Evolutionary conservation across 768 basidiomycete genomes (phyloP), one percentile per base, ranked within the genome.

Genomic region (Termitomyces eurrhizus): DNA sequence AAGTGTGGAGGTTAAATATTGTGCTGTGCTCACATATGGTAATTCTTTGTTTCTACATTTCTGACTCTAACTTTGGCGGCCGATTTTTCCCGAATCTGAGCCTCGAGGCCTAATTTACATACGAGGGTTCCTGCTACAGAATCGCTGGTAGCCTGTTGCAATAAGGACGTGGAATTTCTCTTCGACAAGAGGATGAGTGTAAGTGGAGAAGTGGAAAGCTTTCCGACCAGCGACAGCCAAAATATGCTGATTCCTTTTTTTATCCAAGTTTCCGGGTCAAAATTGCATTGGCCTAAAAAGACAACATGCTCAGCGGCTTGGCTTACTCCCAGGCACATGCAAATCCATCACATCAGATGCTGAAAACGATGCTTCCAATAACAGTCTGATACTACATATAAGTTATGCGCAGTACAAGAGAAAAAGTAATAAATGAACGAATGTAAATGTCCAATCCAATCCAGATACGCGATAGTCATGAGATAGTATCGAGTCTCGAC

Each of bases 71-170:
- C 57, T 60, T 52, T 62, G 51, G 65, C 62, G 69, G 73, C 75
- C 75, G 75, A 76, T 69, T 77, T 72, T 68, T 69, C 71, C 75
- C 75, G 75, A 73, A 59, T 57, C 54, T 26, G 24, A 26, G 36
- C 14, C 60, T 61, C 51, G 26, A 61, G 44, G 56, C 36, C 32
- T 14, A 32, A 36, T 59, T 48, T 59, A 52, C 50, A 57, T 62
- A 49, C 58, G 41, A 18, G 16, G 39, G 16, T 29, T 56, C 51
- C 49, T 18, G 35, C 36, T 29, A 13, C 32, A 26, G 45, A 37
- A 42, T 26, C n/a, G 44, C 52, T 51, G 5, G 33, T 16, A 36
- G 16, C 24, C 33, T 37, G 49, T 26, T 21, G 36, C 24, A 12
- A 36, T 7, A 36, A 18, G 45, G 32, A 48, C 18, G 53, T 42